phyloP scores from a whole-genome alignment of 2,329 filamentous ascomycete species.

The Tolypocladium inflatum region DNA sequence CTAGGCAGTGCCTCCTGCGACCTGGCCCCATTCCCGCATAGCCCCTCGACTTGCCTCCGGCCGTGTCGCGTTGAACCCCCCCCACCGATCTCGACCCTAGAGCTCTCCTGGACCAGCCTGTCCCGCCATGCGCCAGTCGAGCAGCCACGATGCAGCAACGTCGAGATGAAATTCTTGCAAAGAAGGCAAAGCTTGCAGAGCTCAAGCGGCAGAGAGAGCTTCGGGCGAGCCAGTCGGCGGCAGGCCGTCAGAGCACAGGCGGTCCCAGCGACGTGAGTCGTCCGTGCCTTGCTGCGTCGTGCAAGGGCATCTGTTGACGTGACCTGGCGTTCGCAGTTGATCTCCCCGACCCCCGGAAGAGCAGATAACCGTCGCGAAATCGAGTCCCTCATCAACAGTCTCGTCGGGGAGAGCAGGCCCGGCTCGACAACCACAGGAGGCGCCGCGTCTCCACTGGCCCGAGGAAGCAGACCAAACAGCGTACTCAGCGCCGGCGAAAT shows the following conservation, averaged over 20 bases:
- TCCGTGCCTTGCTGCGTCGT: background rate
- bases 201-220: constrained; percentile 86
- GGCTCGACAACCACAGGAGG: constrained; percentile 55
- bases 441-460: constrained; percentile 54
- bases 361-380: constrained; percentile 65
- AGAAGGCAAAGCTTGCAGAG: constrained; percentile 94
- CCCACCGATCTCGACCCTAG: background rate
- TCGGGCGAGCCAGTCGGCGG: constrained; percentile 65
- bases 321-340: constrained; percentile 27
- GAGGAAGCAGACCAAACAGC: constrained; percentile 74
- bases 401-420: constrained; percentile 71
- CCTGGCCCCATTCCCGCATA: background rate
- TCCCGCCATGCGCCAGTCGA: constrained; percentile 39
- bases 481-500: constrained; percentile 74
- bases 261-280: constrained; percentile 60
- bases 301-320: background rate
- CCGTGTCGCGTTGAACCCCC: background rate
- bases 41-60: background rate
- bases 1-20: background rate
- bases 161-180: constrained; percentile 91
- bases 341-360: constrained; percentile 61
- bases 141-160: constrained; percentile 59
- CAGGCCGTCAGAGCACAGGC: constrained; percentile 58
- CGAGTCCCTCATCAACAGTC: constrained; percentile 73
- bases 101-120: constrained; percentile 10